Conservation (phyloP, 2,329 filamentous ascomycete genomes). For the Coniosporium tulheliwenetii region DNA sequence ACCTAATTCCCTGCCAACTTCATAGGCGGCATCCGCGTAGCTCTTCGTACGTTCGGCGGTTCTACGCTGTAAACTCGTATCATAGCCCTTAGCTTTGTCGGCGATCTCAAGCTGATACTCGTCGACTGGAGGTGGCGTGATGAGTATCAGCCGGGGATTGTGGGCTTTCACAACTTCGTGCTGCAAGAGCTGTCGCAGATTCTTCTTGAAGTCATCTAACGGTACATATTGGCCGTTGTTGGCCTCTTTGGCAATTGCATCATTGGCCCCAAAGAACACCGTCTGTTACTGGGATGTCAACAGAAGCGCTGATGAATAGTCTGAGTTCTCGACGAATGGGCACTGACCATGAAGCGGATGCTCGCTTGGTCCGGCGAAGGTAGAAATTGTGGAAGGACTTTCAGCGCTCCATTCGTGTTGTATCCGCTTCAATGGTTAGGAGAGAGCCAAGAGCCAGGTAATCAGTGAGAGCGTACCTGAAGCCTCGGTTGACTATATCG, state of each 20-base stretch:
- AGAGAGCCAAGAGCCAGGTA: constrained; percentile 2
- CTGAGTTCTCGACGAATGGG: not conserved
- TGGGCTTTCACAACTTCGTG: constrained; percentile 58
- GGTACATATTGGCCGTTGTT: constrained; percentile 60
- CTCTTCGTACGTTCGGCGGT: constrained; percentile 45
- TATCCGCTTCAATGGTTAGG: constrained; percentile 43
- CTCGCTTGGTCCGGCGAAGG: constrained; percentile 45
- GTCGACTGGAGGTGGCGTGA: constrained; percentile 72
- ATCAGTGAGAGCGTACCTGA: constrained; percentile 34
- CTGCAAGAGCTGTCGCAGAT: constrained; percentile 45
- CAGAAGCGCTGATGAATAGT: no score
- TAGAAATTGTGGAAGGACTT: constrained; percentile 54
- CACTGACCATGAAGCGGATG: constrained; percentile 50
- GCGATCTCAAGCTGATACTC: constrained; percentile 47
- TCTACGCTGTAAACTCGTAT: constrained; percentile 19
- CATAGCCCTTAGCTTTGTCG: constrained; percentile 22
- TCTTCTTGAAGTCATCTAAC: constrained; percentile 57
- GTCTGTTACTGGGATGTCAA: constrained; percentile 30
- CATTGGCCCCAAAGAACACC: constrained; percentile 81
- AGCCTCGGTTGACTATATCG: constrained; percentile 79
- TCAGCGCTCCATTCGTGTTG: constrained; percentile 60
- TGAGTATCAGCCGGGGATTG: constrained; percentile 54
- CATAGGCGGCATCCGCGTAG: constrained; percentile 51
- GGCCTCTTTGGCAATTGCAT: constrained; percentile 53
- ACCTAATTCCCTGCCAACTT: constrained; percentile 39